These are phyloP conservation scores for Bonia amplexicaulis DNA, from an alignment of 176 grass and related monocot genomes.

Conservation along the genomic window DNA sequence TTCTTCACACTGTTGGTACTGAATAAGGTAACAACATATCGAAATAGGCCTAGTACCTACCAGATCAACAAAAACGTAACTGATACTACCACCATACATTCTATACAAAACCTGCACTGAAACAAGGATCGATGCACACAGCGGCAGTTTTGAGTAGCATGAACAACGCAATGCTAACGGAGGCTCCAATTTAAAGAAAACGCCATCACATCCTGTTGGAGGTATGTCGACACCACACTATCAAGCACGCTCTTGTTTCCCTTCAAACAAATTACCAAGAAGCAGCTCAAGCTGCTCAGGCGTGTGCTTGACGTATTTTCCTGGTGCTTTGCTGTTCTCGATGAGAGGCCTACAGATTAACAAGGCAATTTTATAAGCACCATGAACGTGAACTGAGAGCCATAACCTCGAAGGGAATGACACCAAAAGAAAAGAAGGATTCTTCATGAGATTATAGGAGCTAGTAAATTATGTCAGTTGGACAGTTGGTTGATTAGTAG, in stretches of 20 bases:
- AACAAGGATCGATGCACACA: background rate
- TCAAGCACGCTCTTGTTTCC: constrained; percentile 52
- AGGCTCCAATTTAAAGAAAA: constrained; percentile 1
- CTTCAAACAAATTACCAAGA: constrained; percentile 85
- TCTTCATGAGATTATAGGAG: background rate
- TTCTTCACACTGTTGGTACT: background rate
- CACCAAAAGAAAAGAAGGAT: background rate
- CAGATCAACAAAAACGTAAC: background rate
- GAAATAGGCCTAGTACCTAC: background rate
- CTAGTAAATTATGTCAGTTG: background rate
- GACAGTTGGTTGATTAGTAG: background rate
- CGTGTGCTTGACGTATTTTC: constrained; percentile 73
- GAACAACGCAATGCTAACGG: background rate
- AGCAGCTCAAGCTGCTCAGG: constrained; percentile 77
- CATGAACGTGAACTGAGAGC: background rate
- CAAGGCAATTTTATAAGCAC: background rate
- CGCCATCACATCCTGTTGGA: background rate
- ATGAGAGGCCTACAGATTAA: constrained; percentile 59
- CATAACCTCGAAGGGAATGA: background rate
- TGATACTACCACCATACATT: background rate
- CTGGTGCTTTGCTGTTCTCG: constrained; percentile 70
- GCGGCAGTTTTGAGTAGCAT: background rate
- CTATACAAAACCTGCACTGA: constrained; percentile 33
- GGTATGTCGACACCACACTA: background rate
- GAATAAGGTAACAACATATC: background rate